Base-by-base conservation (phyloP, 2,329 filamentous ascomycete genomes). In the Penicillium sp. region DNA sequence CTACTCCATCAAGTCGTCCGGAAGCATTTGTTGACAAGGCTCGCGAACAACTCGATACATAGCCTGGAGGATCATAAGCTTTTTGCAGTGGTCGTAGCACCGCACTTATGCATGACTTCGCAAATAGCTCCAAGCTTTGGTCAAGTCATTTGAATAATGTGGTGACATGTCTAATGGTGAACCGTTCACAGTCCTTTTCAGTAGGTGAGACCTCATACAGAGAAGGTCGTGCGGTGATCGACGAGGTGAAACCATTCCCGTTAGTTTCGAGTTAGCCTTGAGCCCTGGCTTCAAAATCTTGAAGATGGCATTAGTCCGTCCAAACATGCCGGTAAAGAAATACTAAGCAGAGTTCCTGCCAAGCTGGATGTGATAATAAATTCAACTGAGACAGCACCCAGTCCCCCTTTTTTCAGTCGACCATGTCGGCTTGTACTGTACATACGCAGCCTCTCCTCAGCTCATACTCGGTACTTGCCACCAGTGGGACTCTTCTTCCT, bases 11-110 rank as follows among this genome's bases (percentile, higher is more conserved):
- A n/a, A n/a, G n/a, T n/a, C n/a, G n/a, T n/a, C n/a, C n/a, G n/a
- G n/a, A n/a, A n/a, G n/a, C n/a, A n/a, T n/a, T n/a, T n/a, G 24
- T 28, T 28, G 5, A 10, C 24, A 33, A 33, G 29, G 29, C 29
- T 33, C 24, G 24, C 24, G 24, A 28, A 8, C 29, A 33, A 33
- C 13, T 33, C 34, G 34, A 16, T 13, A n/a, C n/a, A 34, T 37
- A 28, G 24, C 18, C 34, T 7, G 34, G 33, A n/a, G 18, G 14
- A 37, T 37, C 18, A 19, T 21, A 42, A 37, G 34, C 23, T 42
- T 44, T n/a, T 44, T 44, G 26, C 24, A 21, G 42, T 45, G 42
- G 42, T 29, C 42, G 42, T 44, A 43, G 42, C 42, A 44, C 9
- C 16, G 16, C 42, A n/a, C 42, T 45, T 45, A 45, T 45, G 42